Percentiles rank a stretch among this genome's conserved stretches.
Evolutionary conservation across 169 alveolate species (phyloP).

Genomic region (Fabrea salina): DNA sequence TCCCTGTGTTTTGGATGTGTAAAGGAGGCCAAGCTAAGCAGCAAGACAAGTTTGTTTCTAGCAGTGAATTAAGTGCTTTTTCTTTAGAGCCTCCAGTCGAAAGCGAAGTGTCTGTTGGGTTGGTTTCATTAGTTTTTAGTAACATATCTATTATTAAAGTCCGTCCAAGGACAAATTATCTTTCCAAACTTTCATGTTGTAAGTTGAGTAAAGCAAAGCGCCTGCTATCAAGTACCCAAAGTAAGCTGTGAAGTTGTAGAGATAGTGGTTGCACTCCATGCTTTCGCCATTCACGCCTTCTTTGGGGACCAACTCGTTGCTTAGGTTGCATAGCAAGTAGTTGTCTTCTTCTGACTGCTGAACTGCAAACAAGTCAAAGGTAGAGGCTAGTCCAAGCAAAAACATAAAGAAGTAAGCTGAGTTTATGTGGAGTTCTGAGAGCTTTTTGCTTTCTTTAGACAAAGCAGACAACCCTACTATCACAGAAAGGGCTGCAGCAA

Average conservation of each 20-base stretch:
- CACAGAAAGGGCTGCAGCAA: neutral
- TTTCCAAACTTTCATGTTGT: neutral
- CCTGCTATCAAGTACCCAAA: neutral
- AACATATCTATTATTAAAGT: neutral
- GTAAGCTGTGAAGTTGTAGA: neutral
- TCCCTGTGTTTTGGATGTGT: no score
- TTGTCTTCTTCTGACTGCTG: neutral
- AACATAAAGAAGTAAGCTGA: neutral
- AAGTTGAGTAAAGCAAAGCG: neutral
- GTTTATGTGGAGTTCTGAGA: slow-evolving; percentile 22
- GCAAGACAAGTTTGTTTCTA: no score
- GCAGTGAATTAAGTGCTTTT: no score
- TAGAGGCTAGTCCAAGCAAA: neutral
- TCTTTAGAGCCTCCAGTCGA: no score
- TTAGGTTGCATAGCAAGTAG: neutral
- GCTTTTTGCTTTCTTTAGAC: slow-evolving; percentile 14
- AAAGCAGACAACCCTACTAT: neutral
- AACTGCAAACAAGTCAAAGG: slow-evolving; percentile 22
- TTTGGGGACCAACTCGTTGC: neutral
- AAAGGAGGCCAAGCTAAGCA: no score
- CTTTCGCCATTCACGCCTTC: neutral
- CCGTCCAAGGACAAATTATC: neutral
- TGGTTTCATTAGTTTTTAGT: neutral
- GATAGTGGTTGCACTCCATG: neutral
- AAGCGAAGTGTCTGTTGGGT: no score